Evolutionary conservation across 2,329 filamentous ascomycete species (phyloP), one percentile per base, ranked within the genome.

Genomic region (Blastomyces silverae): DNA sequence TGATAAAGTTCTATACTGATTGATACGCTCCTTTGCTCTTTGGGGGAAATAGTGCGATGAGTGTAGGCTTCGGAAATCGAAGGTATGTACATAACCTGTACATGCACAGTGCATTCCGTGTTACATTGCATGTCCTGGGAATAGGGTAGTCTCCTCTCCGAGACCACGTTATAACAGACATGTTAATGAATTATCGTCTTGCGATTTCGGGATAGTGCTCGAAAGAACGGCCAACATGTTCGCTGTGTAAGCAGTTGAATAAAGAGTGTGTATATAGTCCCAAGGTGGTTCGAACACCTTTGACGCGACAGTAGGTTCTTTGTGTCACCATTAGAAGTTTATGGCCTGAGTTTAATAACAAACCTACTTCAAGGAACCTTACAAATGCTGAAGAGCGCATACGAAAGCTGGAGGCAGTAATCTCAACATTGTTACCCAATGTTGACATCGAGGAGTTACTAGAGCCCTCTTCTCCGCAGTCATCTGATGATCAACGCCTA

Each of bases 211-310:
- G 17, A 56, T 56, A 52, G 44, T 62, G 50, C 44, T 62, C 48
- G 48, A 42, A 52, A 39, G 15, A 55, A 28, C 48, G 61, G 25
- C 77, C 77, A 44, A 69, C 69, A 59, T 79, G 77, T 65, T 66
- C 73, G 44, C 73, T 76, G 70, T 79, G 77, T 67, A 71, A 71
- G 64, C 77, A 78, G 64, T 67, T 78, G 62, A 72, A 73, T 63
- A 77, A 76, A 66, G 71, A 76, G 65, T 79, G 77, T 71, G 73
- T 73, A 37, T 79, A 79, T 68, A 79, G 77, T 28, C 57, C 57
- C 2, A 78, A 77, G 68, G 68, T 77, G n/a, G 72, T 73, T 53
- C 71, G 77, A 59, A 79, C 77, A 62, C 77, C 77, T 53, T 69
- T 79, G 62, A 79, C 77, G 42, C 71, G 77, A 65, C 76, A 78